Conservation (phyloP, 2,329 filamentous ascomycete species). For the Pseudogymnoascus verrucosus region DNA sequence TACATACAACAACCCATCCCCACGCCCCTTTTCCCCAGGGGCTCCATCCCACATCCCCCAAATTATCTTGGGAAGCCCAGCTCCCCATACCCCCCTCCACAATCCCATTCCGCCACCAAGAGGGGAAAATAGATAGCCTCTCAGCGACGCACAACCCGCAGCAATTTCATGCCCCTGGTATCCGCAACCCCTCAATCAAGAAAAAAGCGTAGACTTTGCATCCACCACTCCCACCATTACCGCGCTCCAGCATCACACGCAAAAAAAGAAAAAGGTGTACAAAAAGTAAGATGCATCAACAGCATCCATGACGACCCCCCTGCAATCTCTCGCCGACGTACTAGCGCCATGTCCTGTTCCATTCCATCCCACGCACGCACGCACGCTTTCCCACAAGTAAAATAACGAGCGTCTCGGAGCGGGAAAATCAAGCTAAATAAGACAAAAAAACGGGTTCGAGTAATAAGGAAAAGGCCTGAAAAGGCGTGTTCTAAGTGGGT, state of each 20-base stretch:
- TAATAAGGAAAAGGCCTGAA: neutral
- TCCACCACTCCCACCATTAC: neutral
- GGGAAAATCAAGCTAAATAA: neutral
- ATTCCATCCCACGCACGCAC: neutral
- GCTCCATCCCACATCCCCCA: neutral
- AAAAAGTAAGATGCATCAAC: neutral
- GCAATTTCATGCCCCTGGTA: slow-evolving; percentile 1
- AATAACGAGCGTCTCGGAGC: neutral
- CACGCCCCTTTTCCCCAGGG: neutral
- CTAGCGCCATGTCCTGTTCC: neutral
- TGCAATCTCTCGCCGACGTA: neutral
- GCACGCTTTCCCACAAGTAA: neutral
- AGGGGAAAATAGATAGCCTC: slow-evolving; percentile 1
- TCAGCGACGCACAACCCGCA: neutral
- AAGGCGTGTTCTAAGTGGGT: neutral
- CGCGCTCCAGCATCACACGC: neutral
- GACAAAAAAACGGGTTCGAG: neutral
- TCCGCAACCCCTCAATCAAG: neutral
- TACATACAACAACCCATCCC: neutral
- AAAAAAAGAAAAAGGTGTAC: neutral
- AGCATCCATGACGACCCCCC: neutral
- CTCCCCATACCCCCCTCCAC: neutral
- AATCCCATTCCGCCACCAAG: neutral
- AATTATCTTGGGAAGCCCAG: neutral
- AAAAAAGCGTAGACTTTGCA: neutral